Base-by-base conservation (phyloP, 305 asterid genomes). In the Plantago coronopus region DNA sequence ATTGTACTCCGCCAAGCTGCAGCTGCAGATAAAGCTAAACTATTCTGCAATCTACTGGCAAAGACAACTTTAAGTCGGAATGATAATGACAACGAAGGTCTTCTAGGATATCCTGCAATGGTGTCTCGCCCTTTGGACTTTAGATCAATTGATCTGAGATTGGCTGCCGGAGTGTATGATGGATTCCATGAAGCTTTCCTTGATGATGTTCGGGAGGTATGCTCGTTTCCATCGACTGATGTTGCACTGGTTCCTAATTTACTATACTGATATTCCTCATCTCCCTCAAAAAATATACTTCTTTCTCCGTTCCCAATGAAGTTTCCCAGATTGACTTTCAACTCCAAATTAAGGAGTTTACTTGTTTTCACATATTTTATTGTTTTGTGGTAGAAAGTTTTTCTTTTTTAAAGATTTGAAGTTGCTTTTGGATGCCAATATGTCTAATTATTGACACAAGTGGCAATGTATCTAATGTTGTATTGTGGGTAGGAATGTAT, bases 121-220 rank as follows among this genome's bases (percentile, higher is more conserved):
- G 96, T 90, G 25, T 81, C 99, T 72, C 95, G 97, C 16, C 97
- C 99, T 56, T 67, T 88, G 62, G 96, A 90, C 78, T 94, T 94
- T 62, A 86, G 99, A 78, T 86, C 91, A 38, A 86, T 94, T 73
- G 99, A 94, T 75, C 73, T 85, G 71, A 90, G 91, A 75, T 75
- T 94, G 95, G 90, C 89, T 65, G 85, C 87, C 72, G 96, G 96
- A 62, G 86, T 83, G 59, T 94, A 94, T 59, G 90, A 89, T 59
- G 97, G 87, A 74, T 83, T 96, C 27, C 89, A 84, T 76, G 94
- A 85, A 80, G 87, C 96, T 18, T 94, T 94, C 67, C 65, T 74
- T 53, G 99, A 94, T 55, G 99, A 94, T 78, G 96, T 94, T 65
- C 87, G 86, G 44, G 99, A 94, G 99, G 99, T 94, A 76, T 65